A percentile compares a stretch with the other conserved stretches of the same genome.
Evolutionary conservation across 179 eudicot genomes (phyloP).

Genomic region (Amaranthus tricolor): DNA sequence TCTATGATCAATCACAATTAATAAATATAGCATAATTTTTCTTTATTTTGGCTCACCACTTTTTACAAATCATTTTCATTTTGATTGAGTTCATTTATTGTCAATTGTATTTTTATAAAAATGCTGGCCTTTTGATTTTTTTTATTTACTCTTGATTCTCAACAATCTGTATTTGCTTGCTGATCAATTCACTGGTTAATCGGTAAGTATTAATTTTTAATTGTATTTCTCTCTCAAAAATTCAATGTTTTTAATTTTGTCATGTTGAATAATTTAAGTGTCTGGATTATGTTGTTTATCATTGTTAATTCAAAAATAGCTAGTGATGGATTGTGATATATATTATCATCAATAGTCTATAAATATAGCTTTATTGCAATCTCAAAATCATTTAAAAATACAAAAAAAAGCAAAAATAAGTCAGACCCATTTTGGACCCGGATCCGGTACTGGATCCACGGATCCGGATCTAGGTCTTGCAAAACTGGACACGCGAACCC

Average conservation of each 20-base stretch:
- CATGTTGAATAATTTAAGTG: too few relatives aligned
- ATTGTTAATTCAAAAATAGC: too few relatives aligned
- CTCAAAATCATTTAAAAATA: too few relatives aligned
- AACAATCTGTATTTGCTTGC: background rate
- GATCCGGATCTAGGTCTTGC: too few relatives aligned
- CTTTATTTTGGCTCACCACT: background rate
- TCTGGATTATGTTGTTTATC: too few relatives aligned
- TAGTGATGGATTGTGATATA: too few relatives aligned
- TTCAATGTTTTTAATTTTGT: conserved; percentile 12
- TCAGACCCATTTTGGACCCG: too few relatives aligned
- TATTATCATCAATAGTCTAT: too few relatives aligned
- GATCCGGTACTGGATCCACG: too few relatives aligned
- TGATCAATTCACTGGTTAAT: background rate
- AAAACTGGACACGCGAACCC: too few relatives aligned
- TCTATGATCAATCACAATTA: background rate
- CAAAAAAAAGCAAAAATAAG: too few relatives aligned
- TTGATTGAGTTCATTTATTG: background rate
- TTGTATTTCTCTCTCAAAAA: background rate
- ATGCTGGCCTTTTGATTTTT: background rate
- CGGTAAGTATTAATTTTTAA: background rate
- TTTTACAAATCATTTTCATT: background rate
- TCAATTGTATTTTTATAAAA: background rate
- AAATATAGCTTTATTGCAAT: too few relatives aligned
- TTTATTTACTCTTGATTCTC: conserved; percentile 11
- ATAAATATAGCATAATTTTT: background rate